phyloP scores from a whole-genome alignment of 495 filamentous ascomycete species.

The Endocarpon pusillum region DNA sequence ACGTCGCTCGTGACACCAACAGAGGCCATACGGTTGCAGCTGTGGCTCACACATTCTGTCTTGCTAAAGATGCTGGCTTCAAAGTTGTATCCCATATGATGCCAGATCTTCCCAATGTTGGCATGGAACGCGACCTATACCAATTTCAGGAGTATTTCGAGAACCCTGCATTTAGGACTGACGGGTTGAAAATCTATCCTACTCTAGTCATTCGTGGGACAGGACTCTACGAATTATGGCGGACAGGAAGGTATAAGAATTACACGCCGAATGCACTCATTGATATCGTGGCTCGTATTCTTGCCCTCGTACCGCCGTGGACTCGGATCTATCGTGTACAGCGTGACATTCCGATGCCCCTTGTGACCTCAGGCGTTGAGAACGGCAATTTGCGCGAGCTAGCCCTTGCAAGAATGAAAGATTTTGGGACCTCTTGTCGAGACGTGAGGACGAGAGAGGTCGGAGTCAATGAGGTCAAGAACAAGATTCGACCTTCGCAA shows the following conservation, averaged over 20 bases:
- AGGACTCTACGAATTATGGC: constrained; percentile 92
- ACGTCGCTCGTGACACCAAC: constrained; percentile 96
- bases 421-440: constrained; percentile 91
- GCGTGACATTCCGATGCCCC: constrained; percentile 95
- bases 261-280: constrained; percentile 95
- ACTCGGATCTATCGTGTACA: constrained; percentile 97
- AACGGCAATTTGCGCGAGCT: constrained; percentile 94
- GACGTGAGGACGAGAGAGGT: constrained; percentile 97
- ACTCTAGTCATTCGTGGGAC: constrained; percentile 95
- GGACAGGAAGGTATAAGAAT: constrained; percentile 92
- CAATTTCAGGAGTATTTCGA: constrained; percentile 97
- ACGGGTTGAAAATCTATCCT: constrained; percentile 95
- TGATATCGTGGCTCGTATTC: constrained; percentile 84
- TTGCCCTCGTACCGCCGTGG: constrained; percentile 91
- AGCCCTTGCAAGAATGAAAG: constrained; percentile 88
- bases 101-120: constrained; percentile 95
- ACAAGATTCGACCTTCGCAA: constrained; percentile 92
- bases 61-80: constrained; percentile 93
- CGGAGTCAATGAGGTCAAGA: constrained; percentile 94
- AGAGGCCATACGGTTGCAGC: constrained; percentile 89
- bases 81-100: constrained; percentile 99
- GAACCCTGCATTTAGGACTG: constrained; percentile 91
- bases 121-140: constrained; percentile 91
- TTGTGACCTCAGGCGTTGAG: constrained; percentile 92
- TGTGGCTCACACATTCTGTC: constrained; percentile 84